Conservation (phyloP, 2,329 filamentous ascomycete species). For the Dothideomycetes sp. region DNA sequence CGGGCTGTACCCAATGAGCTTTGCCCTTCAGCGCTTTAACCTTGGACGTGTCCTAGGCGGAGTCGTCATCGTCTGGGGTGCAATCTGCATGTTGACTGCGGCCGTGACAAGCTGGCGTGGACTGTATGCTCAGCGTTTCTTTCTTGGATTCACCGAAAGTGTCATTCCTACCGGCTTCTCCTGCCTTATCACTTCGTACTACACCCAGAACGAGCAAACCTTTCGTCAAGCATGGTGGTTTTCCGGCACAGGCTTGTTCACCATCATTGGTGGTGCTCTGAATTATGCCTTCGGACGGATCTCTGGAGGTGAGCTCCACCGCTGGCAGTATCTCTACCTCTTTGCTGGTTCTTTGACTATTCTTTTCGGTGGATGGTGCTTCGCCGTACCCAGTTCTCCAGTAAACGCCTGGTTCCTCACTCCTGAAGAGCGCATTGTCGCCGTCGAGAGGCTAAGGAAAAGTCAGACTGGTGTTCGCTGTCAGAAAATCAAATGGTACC, state of each 20-base stretch:
- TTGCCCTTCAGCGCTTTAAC: constrained; percentile 56
- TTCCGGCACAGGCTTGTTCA: constrained; percentile 17
- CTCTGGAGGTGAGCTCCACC: constrained; percentile 27
- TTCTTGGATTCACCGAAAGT: constrained; percentile 45
- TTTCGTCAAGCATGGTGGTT: constrained; percentile 19
- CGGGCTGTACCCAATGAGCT: constrained; percentile 64
- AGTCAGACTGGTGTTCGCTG: constrained; percentile 26
- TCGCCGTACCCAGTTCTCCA: constrained; percentile 25
- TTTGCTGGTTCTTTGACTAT: constrained; percentile 21
- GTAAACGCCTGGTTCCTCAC: constrained; percentile 23
- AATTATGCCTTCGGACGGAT: constrained; percentile 24
- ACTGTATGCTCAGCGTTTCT: constrained; percentile 46
- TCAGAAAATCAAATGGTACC: constrained; percentile 16
- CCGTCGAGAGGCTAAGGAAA: constrained; percentile 24
- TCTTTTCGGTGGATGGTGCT: constrained; percentile 17
- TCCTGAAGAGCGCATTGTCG: constrained; percentile 22
- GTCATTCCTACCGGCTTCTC: constrained; percentile 48
- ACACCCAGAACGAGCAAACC: constrained; percentile 30
- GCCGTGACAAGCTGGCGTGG: constrained; percentile 53
- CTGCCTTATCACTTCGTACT: constrained; percentile 35
- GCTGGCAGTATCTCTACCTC: constrained; percentile 21
- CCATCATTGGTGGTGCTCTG: constrained; percentile 15
- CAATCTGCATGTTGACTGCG: constrained; percentile 58
- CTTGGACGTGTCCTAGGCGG: constrained; percentile 52
- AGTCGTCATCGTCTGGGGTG: constrained; percentile 55